These are phyloP conservation scores for Solioccasus polychromus DNA, from an alignment of 768 basidiomycete genomes.

Conservation along the genomic window DNA sequence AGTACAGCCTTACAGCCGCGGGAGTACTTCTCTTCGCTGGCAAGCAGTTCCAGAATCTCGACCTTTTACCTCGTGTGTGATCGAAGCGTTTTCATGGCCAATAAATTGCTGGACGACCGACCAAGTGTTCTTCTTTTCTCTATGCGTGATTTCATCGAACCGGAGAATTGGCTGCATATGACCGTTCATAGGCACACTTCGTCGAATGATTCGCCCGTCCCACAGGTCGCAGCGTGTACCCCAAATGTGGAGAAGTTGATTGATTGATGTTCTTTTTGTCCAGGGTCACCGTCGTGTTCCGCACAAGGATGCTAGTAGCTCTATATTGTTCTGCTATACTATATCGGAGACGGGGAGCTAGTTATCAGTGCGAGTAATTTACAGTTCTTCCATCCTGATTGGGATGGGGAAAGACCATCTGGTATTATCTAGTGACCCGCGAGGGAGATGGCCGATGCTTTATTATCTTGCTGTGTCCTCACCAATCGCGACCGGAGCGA, in stretches of 20 bases:
- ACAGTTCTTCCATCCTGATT: no score
- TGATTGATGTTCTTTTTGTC: background rate
- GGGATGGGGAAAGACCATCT: no score
- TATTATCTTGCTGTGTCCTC: no score
- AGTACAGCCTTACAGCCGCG: conserved; percentile 12
- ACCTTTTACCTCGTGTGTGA: conserved; percentile 16
- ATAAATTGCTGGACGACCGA: background rate
- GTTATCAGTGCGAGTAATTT: no score
- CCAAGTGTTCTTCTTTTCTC: conserved; percentile 4
- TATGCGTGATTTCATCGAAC: conserved; percentile 2
- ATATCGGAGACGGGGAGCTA: conserved; percentile 6
- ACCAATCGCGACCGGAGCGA: background rate
- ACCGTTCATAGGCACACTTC: conserved; percentile 20
- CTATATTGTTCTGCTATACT: no score
- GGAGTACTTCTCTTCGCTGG: background rate
- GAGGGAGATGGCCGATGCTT: no score
- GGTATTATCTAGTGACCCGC: no score
- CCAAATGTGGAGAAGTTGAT: conserved; percentile 9
- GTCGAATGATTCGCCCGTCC: conserved; percentile 18
- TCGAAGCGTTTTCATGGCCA: conserved; percentile 7
- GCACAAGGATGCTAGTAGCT: no score
- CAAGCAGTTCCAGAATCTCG: conserved; percentile 5
- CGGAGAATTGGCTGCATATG: conserved; percentile 8
- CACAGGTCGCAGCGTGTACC: conserved; percentile 5
- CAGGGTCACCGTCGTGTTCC: conserved; percentile 6